Evolutionary conservation across 2,329 filamentous ascomycete genomes (phyloP).

Genomic region (Didymosphaeria variabile): DNA sequence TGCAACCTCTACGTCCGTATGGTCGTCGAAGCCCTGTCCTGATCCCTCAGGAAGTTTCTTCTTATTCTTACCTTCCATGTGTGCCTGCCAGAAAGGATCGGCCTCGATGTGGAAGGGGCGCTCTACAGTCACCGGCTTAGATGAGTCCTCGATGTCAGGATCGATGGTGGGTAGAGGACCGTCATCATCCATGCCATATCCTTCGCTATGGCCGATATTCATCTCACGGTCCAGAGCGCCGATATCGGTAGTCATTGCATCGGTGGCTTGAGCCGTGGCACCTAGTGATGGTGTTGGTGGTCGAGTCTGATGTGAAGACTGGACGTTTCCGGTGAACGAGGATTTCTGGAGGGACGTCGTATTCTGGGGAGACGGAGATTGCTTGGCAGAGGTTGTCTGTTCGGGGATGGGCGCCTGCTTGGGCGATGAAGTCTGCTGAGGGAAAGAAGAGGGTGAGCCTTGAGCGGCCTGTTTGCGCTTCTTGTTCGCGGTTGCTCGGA

Average conservation of each 20-base stretch:
- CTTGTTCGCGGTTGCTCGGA: neutral
- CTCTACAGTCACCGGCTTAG: neutral
- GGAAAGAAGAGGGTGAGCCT: neutral
- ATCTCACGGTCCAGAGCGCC: neutral
- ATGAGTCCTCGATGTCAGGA: neutral
- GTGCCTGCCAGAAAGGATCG: neutral
- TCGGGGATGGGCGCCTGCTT: too few relatives aligned
- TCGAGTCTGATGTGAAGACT: too few relatives aligned
- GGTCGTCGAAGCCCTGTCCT: neutral
- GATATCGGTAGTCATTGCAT: neutral
- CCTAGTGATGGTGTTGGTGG: neutral
- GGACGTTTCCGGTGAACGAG: neutral
- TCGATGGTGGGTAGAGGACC: neutral
- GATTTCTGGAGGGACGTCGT: neutral
- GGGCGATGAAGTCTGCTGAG: neutral
- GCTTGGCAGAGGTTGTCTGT: neutral
- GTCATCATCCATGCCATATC: neutral
- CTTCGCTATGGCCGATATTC: too few relatives aligned
- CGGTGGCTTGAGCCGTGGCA: neutral
- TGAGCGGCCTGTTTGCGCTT: neutral
- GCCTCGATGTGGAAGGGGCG: neutral
- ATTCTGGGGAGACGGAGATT: neutral
- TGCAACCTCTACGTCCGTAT: neutral
- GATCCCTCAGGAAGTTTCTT: neutral
- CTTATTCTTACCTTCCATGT: neutral